Conservation (phyloP, 495 filamentous ascomycete species). For the Penicillium antarcticum region DNA sequence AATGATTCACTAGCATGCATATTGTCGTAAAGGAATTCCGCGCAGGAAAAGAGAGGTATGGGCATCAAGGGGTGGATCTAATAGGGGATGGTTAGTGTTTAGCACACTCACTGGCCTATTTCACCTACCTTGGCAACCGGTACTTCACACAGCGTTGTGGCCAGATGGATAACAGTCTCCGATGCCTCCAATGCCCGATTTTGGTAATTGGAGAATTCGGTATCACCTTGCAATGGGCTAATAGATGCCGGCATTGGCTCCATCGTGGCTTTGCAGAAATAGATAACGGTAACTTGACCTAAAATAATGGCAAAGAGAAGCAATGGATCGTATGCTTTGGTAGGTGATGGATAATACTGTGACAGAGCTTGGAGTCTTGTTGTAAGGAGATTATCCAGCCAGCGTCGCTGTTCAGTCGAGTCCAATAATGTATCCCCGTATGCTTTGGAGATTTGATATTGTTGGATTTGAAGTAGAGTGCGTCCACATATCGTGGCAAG, state of each 20-base stretch:
- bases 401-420: slow-evolving; percentile 43
- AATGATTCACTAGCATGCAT: slow-evolving; percentile 4
- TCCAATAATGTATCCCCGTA: slow-evolving; percentile 27
- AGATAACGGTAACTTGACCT: slow-evolving; percentile 39
- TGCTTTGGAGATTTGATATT: slow-evolving; percentile 21
- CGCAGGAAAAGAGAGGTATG: slow-evolving; percentile 13
- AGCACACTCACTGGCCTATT: background rate
- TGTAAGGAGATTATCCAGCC: slow-evolving; percentile 41
- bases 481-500: slow-evolving; percentile 47
- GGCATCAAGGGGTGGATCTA: slow-evolving; percentile 18
- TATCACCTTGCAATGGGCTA: background rate
- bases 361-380: slow-evolving; percentile 28
- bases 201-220: background rate
- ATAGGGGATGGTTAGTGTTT: background rate
- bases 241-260: background rate
- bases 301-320: slow-evolving; percentile 39
- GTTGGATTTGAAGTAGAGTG: slow-evolving; percentile 40
- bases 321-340: slow-evolving; percentile 39
- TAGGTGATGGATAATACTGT: slow-evolving; percentile 10
- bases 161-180: slow-evolving; percentile 35
- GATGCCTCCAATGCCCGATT: slow-evolving; percentile 23
- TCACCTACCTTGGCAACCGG: slow-evolving; percentile 34
- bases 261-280: slow-evolving; percentile 27
- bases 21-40: slow-evolving; percentile 10
- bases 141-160: slow-evolving; percentile 39